These are phyloP conservation scores for Chlorella sp. DNA, from an alignment of 139 green algal genomes.

Conservation along the genomic window DNA sequence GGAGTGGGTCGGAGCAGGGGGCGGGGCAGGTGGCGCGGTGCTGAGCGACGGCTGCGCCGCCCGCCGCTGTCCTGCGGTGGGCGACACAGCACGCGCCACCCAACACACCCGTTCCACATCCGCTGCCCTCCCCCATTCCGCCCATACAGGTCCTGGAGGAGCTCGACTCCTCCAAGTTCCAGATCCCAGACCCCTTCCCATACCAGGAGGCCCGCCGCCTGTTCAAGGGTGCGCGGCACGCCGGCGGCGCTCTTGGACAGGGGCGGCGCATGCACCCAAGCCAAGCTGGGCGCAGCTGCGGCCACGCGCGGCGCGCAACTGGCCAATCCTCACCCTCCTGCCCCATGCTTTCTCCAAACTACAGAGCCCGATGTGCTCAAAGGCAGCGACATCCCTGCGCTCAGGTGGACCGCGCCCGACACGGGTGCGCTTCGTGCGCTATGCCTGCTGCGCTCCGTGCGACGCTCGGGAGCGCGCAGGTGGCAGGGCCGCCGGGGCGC, in stretches of 20 bases:
- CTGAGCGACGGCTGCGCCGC: no score
- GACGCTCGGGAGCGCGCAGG: no score
- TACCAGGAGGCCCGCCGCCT: conserved; percentile 82
- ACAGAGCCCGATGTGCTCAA: conserved; percentile 58
- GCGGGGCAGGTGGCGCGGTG: no score
- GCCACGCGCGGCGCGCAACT: no score
- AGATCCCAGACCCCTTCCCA: conserved; percentile 85
- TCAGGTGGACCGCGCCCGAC: conserved; percentile 91
- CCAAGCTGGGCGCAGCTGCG: no score
- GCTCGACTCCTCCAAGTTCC: conserved; percentile 63
- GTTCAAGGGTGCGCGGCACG: conserved; percentile 72
- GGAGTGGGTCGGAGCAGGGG: no score
- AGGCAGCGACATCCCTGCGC: conserved; percentile 49
- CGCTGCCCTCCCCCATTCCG: background rate
- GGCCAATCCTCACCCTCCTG: no score
- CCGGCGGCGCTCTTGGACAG: background rate
- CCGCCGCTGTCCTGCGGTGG: no score
- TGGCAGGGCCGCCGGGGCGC: no score
- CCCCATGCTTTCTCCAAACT: background rate
- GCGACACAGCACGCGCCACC: no score
- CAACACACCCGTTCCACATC: no score
- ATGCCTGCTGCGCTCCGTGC: background rate
- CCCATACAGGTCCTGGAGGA: conserved; percentile 48
- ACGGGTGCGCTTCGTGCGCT: conserved; percentile 18
- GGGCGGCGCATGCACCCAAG: background rate